Base-by-base conservation (phyloP, 2,329 filamentous ascomycete genomes). In the Aspergillus sp. region DNA sequence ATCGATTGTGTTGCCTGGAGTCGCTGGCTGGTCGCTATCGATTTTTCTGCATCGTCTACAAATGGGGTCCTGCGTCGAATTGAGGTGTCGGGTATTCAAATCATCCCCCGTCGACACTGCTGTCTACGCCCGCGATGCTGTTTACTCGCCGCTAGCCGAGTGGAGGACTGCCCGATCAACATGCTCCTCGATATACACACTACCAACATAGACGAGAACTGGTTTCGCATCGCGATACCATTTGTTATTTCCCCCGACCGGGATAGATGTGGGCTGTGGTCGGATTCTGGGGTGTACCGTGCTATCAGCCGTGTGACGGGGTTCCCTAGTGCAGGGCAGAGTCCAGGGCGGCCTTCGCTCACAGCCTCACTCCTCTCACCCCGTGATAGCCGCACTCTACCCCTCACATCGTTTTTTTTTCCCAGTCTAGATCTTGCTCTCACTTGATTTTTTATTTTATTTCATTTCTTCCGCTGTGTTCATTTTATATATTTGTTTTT, bases 361-460 rank as follows among this genome's bases (percentile, higher is more conserved):
- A 60, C 62, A 66, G 62, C 61, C 62, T 64, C 64, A 64, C 55
- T 60, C 47, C 27, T 27, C 17, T 37, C 54, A 27, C 47, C 63
- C 56, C 61, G 61, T 64, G 63, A 65, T 61, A 60, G 49, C 57
- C 57, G 46, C 57, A 54, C 41, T 40, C 34, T 63, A 56, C 57
- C 63, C 60, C 60, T 63, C 62, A 59, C 57, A 51, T 61, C 44
- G 55, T 47, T 46, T 41, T 37, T 37, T 37, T 37, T 48, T n/a
- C n/a, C 47, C 22, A 51, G 48, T 51, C 56, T 56, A 24, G 52
- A 47, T 24, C 33, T 42, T 39, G 40, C 48, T 44, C 33, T 47
- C 44, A 34, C 44, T 34, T 34, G 34, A 17, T 56, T 48, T 49
- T 47, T 47, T 37, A 19, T 54, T 17, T 20, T 51, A 54, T 48